phyloP scores from a whole-genome alignment of 2,329 filamentous ascomycete species.

The Stagonosporopsis tanaceti region DNA sequence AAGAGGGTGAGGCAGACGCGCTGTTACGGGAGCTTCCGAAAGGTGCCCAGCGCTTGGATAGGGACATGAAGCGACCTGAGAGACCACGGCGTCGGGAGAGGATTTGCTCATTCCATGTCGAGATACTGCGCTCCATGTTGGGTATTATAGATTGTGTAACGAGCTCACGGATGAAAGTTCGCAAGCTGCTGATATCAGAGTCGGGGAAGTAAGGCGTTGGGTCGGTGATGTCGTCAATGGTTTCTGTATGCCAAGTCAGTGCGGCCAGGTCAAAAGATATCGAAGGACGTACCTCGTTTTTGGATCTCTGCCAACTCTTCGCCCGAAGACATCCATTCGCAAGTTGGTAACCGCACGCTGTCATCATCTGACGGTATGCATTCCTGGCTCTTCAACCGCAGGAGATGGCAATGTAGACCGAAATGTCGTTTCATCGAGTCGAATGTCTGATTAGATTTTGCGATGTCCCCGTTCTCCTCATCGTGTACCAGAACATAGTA shows the following conservation, averaged over 20 bases:
- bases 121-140: conserved; percentile 91
- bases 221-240: conserved; percentile 74
- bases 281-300: conserved; percentile 60
- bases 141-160: conserved; percentile 94
- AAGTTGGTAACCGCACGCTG: conserved; percentile 79
- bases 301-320: conserved; percentile 83
- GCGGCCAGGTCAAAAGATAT: conserved; percentile 16
- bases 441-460: conserved; percentile 86
- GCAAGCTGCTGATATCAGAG: conserved; percentile 87
- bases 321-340: conserved; percentile 86
- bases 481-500: conserved; percentile 98
- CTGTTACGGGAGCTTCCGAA: conserved; percentile 74
- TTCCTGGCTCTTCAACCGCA: conserved; percentile 83
- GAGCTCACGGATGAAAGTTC: conserved; percentile 91
- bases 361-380: conserved; percentile 92
- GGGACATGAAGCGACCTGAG: conserved; percentile 89
- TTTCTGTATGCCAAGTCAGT: conserved; percentile 55
- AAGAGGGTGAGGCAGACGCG: conserved; percentile 59
- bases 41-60: conserved; percentile 88
- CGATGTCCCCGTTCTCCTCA: conserved; percentile 93
- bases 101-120: conserved; percentile 96
- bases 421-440: conserved; percentile 99
- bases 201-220: conserved; percentile 85
- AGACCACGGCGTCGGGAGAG: conserved; percentile 88
- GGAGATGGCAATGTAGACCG: conserved; percentile 90